phyloP scores from a whole-genome alignment of 2,329 filamentous ascomycete species.

The Parastagonospora nodorum region DNA sequence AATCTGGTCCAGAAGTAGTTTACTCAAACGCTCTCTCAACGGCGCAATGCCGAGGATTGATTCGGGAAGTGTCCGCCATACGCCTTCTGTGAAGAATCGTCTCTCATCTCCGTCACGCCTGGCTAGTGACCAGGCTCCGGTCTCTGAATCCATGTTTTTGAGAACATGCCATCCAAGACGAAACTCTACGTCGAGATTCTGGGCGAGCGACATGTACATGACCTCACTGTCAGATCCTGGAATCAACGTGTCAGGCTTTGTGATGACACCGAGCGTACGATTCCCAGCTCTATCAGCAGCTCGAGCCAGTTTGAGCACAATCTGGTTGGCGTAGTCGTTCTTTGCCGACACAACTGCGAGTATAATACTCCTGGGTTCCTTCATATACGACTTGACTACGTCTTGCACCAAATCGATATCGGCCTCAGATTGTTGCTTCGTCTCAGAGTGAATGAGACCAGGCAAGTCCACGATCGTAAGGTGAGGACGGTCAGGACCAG shows the following conservation, averaged over 20 bases:
- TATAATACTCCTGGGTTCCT: constrained; percentile 48
- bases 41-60: constrained; percentile 49
- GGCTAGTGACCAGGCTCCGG: constrained; percentile 8
- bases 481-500: constrained; percentile 11
- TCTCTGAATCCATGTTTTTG: constrained; percentile 30
- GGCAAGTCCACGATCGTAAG: constrained; percentile 55
- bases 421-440: constrained; percentile 50
- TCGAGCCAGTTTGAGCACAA: constrained; percentile 42
- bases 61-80: constrained; percentile 13
- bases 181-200: constrained; percentile 34
- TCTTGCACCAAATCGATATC: constrained; percentile 55
- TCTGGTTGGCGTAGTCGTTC: constrained; percentile 48
- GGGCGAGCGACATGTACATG: constrained; percentile 27
- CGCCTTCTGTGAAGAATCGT: constrained; percentile 13
- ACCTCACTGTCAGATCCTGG: constrained; percentile 22
- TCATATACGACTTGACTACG: constrained; percentile 50
- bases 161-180: constrained; percentile 42
- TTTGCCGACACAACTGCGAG: constrained; percentile 50
- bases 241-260: constrained; percentile 55
- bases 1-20: constrained; percentile 49
- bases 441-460: constrained; percentile 56
- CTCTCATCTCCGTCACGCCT: constrained; percentile 17
- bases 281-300: constrained; percentile 49
- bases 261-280: constrained; percentile 61
- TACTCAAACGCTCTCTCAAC: constrained; percentile 55